A percentile compares a stretch with the other conserved stretches of the same genome.
Conservation (phyloP, 2,329 filamentous ascomycete genomes). For the Sclerotiophoma versabilis region DNA sequence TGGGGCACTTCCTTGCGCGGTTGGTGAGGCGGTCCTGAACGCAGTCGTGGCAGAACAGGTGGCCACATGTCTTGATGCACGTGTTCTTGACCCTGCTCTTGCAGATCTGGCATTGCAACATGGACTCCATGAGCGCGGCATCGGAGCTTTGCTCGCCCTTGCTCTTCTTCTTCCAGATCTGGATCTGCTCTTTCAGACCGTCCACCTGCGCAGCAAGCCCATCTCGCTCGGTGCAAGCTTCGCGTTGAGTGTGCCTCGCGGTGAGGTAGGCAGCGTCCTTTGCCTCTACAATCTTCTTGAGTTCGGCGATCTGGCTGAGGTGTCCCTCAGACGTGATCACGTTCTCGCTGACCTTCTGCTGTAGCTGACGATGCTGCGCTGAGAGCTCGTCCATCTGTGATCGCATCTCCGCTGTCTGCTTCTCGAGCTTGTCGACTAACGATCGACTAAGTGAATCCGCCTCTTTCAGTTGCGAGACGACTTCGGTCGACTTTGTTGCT, state of each 20-base stretch:
- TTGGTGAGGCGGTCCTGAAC: slow-evolving; percentile 89
- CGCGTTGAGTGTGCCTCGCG: slow-evolving; percentile 67
- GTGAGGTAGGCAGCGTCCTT: slow-evolving; percentile 75
- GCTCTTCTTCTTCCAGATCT: slow-evolving; percentile 84
- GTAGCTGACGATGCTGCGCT: slow-evolving; percentile 76
- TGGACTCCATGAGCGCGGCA: slow-evolving; percentile 79
- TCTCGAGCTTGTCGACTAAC: slow-evolving; percentile 84
- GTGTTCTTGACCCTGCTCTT: slow-evolving; percentile 94
- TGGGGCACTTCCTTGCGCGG: slow-evolving; percentile 92
- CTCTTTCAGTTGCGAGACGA: slow-evolving; percentile 92
- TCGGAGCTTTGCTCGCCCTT: slow-evolving; percentile 81
- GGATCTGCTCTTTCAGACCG: slow-evolving; percentile 80
- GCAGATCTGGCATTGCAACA: slow-evolving; percentile 91
- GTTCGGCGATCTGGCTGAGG: slow-evolving; percentile 76
- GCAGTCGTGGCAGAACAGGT: slow-evolving; percentile 90
- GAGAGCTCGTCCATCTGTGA: slow-evolving; percentile 76
- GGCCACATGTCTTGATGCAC: slow-evolving; percentile 89
- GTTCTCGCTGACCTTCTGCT: slow-evolving; percentile 74
- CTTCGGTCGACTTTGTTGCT: slow-evolving; percentile 89
- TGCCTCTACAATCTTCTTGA: slow-evolving; percentile 74
- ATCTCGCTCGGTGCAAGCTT: slow-evolving; percentile 76
- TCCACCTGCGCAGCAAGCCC: slow-evolving; percentile 79
- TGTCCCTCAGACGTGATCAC: slow-evolving; percentile 73
- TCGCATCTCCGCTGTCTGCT: slow-evolving; percentile 83
- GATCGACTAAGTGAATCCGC: slow-evolving; percentile 79